Evolutionary conservation across 2,329 filamentous ascomycete genomes (phyloP).

Genomic region (Verticillium isaacii): DNA sequence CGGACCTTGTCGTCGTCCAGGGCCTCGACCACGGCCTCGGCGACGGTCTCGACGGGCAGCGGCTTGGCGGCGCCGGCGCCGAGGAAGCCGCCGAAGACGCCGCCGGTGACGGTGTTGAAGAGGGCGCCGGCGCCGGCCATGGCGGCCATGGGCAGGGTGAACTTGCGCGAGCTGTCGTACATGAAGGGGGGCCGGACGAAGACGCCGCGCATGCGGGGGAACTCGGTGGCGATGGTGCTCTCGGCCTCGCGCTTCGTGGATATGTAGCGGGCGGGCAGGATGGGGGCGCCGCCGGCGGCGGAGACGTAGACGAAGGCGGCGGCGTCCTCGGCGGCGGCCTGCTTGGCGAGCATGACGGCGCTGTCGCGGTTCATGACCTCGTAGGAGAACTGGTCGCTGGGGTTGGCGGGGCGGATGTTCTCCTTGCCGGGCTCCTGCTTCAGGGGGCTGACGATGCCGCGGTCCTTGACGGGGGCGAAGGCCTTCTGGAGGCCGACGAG

Average conservation of each 20-base stretch:
- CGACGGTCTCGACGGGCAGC: constrained; percentile 79
- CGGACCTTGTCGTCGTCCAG: constrained; percentile 67
- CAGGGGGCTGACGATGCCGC: constrained; percentile 62
- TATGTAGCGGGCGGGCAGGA: constrained; percentile 82
- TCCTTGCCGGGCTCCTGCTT: constrained; percentile 50
- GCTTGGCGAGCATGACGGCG: constrained; percentile 77
- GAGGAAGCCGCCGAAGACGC: constrained; percentile 70
- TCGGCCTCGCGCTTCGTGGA: constrained; percentile 90
- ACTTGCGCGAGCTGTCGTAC: constrained; percentile 75
- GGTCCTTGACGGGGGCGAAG: constrained; percentile 63
- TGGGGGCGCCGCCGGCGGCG: constrained; percentile 77
- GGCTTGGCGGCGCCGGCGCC: constrained; percentile 83
- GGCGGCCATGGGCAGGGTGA: constrained; percentile 82
- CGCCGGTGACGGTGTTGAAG: constrained; percentile 73
- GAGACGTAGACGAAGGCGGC: constrained; percentile 82
- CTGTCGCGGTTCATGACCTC: constrained; percentile 94
- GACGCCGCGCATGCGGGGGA: constrained; percentile 71
- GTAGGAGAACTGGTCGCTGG: constrained; percentile 79
- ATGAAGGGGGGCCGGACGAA: constrained; percentile 85
- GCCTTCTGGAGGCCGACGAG: constrained; percentile 72
- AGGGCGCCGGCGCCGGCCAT: constrained; percentile 68
- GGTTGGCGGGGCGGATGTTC: constrained; percentile 60
- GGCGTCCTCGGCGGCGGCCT: constrained; percentile 61
- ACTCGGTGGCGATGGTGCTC: constrained; percentile 63
- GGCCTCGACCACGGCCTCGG: constrained; percentile 84